A percentile compares a stretch with the other conserved stretches of the same genome.
These are phyloP conservation scores for Aspergillus ibericus DNA, from an alignment of 2,329 filamentous ascomycete genomes.

Conservation along the genomic window DNA sequence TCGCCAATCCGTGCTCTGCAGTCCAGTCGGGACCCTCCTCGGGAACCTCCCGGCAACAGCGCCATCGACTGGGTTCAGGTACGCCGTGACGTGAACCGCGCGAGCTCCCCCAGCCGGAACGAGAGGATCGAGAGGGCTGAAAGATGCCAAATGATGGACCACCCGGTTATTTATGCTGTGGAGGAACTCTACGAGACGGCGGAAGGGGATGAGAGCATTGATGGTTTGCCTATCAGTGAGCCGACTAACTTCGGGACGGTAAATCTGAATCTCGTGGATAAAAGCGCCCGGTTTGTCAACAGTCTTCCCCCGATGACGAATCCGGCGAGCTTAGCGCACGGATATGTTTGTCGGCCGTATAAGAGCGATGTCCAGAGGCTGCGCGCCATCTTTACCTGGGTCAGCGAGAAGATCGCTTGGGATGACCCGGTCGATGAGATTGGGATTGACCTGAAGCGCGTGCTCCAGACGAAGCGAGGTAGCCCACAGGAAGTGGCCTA, in stretches of 20 bases:
- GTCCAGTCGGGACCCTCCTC: constrained; percentile 52
- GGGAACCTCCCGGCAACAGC: constrained; percentile 63
- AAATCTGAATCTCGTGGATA: constrained; percentile 87
- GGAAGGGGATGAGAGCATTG: constrained; percentile 84
- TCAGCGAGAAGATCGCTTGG: constrained; percentile 91
- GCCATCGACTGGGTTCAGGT: constrained; percentile 93
- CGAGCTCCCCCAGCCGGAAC: constrained; percentile 86
- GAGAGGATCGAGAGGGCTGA: constrained; percentile 83
- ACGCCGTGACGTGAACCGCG: constrained; percentile 89
- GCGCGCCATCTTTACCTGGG: constrained; percentile 95
- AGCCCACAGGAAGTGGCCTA: constrained; percentile 86
- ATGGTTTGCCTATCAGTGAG: constrained; percentile 79
- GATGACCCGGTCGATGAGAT: constrained; percentile 90
- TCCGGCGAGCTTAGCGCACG: constrained; percentile 78
- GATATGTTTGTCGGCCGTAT: constrained; percentile 90
- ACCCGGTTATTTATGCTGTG: constrained; percentile 82
- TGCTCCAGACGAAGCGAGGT: constrained; percentile 79
- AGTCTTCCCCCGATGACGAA: constrained; percentile 80
- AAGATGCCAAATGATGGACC: constrained; percentile 90
- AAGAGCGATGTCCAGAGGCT: constrained; percentile 90
- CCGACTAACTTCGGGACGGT: constrained; percentile 77
- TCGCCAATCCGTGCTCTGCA: constrained; percentile 38
- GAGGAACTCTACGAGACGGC: constrained; percentile 82
- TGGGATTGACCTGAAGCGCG: constrained; percentile 72
- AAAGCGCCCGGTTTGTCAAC: constrained; percentile 87